Conservation (phyloP, 1,139 yeast species). For the Lodderomyces oxycetoniae region DNA sequence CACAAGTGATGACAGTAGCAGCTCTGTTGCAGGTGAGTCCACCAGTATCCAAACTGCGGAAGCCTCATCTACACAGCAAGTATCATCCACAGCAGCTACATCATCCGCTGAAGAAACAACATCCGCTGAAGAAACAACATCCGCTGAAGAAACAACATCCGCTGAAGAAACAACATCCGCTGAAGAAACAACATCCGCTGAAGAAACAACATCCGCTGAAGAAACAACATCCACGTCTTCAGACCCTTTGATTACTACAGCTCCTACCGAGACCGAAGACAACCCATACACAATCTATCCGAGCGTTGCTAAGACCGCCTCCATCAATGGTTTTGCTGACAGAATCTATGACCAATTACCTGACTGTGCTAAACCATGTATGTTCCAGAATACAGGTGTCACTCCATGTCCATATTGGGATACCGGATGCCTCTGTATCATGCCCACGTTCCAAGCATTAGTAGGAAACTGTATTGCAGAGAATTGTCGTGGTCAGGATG, state of each 20-base stretch:
- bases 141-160: too few species aligned
- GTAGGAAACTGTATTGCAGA: slow-evolving; percentile 30
- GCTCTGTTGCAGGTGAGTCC: too few species aligned
- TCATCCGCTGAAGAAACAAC: too few species aligned
- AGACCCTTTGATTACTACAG: slow-evolving; percentile 1
- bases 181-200: background rate
- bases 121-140: too few species aligned
- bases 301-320: slow-evolving; percentile 30
- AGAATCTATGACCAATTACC: slow-evolving; percentile 23
- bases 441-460: slow-evolving; percentile 25
- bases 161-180: background rate
- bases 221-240: background rate
- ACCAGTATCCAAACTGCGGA: too few species aligned
- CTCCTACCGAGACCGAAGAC: slow-evolving; percentile 7
- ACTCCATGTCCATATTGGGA: slow-evolving; percentile 37
- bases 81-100: too few species aligned
- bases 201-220: slow-evolving; percentile 3
- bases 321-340: slow-evolving; percentile 35
- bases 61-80: too few species aligned
- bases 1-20: background rate
- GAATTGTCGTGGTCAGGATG: slow-evolving; percentile 31
- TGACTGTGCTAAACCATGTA: slow-evolving; percentile 24
- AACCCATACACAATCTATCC: slow-evolving; percentile 23
- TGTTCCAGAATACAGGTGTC: slow-evolving; percentile 25
- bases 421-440: slow-evolving; percentile 34